phyloP scores from a whole-genome alignment of 306 rosid species.

The Psophocarpus tetragonolobus region DNA sequence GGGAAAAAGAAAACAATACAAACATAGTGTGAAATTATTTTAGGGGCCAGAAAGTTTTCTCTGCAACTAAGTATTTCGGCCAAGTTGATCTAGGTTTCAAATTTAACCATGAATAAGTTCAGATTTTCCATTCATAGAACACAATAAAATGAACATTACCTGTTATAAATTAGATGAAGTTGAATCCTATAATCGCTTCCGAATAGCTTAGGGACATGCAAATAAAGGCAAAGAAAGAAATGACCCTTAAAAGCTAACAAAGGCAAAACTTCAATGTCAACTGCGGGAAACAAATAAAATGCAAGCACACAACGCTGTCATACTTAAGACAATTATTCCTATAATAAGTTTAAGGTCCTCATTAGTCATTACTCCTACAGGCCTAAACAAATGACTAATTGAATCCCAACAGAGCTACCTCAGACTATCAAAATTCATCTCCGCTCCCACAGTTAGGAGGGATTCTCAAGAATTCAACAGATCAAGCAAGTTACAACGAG shows the following conservation, averaged over 20 bases:
- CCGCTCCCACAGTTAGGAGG: constrained; percentile 86
- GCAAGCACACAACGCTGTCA: constrained; percentile 27
- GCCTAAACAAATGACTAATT: constrained; percentile 57
- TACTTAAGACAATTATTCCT: constrained; percentile 41
- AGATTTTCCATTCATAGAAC: not conserved
- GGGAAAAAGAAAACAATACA: not conserved
- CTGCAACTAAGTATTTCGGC: not conserved
- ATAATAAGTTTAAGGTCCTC: constrained; percentile 42
- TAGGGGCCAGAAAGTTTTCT: not conserved
- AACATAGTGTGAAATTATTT: not conserved
- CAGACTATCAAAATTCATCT: constrained; percentile 77
- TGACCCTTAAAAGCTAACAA: constrained; percentile 21
- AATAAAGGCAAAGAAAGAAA: not conserved
- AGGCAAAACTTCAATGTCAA: constrained; percentile 18
- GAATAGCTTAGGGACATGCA: constrained; percentile 1
- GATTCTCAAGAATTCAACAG: constrained; percentile 58
- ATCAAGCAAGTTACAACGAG: constrained; percentile 53
- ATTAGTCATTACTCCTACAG: constrained; percentile 46
- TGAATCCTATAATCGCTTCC: not conserved
- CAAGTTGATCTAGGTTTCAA: not conserved
- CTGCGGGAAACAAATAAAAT: not conserved
- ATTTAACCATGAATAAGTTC: not conserved
- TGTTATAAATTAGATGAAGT: not conserved
- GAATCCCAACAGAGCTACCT: constrained; percentile 64
- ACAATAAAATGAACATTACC: constrained; percentile 11